Conservation (phyloP, 2,329 filamentous ascomycete genomes). For the Xylariales sp. region DNA sequence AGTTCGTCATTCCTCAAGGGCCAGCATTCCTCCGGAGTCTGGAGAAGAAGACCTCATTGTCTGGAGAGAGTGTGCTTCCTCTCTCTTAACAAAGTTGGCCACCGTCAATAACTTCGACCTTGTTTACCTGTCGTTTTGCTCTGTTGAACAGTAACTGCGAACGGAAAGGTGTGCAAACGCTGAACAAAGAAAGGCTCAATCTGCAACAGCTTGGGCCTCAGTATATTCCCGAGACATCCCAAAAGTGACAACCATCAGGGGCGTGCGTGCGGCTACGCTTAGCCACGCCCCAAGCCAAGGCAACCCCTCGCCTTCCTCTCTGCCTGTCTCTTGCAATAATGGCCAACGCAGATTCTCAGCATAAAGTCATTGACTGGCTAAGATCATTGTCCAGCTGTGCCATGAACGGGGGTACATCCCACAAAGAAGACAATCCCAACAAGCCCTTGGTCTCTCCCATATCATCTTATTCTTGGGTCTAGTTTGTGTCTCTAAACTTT, state of each 20-base stretch:
- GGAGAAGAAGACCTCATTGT: not conserved
- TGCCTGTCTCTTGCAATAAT: conserved; percentile 9
- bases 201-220: conserved; percentile 23
- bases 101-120: conserved; percentile 11
- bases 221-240: conserved; percentile 38
- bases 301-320: not conserved
- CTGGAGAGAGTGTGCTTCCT: not conserved
- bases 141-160: conserved; percentile 13
- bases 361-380: conserved; percentile 16
- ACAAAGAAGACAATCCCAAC: conserved; percentile 13
- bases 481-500: too few species aligned
- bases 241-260: conserved; percentile 13
- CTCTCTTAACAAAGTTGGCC: conserved; percentile 10
- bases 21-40: not conserved
- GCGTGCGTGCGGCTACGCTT: conserved; percentile 2
- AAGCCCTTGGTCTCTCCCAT: conserved; percentile 9
- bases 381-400: conserved; percentile 15
- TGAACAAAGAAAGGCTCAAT: conserved; percentile 22
- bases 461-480: not conserved
- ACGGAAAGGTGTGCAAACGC: conserved; percentile 24
- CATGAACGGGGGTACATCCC: conserved; percentile 3
- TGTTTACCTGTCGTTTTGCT: conserved; percentile 16
- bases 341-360: conserved; percentile 12
- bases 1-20: not conserved
- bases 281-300: conserved; percentile 4